Evolutionary conservation across 768 basidiomycete species (phyloP), one percentile per base, ranked within the genome.

Genomic region (Termitomyces sp.): DNA sequence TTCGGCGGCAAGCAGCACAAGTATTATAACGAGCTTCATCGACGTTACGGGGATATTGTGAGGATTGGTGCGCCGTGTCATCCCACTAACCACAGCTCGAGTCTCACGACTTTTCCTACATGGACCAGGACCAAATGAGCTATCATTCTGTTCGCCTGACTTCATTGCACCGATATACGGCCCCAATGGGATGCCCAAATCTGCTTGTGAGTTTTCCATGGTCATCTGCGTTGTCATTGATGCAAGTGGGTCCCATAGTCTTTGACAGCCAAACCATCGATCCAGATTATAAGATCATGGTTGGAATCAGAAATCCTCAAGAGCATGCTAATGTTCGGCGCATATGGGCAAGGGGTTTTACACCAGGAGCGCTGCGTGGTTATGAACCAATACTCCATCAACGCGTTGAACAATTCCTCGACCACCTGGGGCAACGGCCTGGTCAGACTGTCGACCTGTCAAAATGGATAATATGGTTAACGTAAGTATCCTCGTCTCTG

Each of bases 41-140:
- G 74, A 16, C 69, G 66, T 34, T 84, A 84, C 54, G 84, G 84
- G 0, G 73, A 79, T n/a, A 67, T 78, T 29, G 79, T 86, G 16
- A 73, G 85, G 51, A 74, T 79, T 42, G 85, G 84, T 82, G 55
- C 29, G 73, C 53, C 8, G 18, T 34, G 8, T 5, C 15, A 33
- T 31, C 15, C 4, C 29, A 18, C 15, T 24, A 20, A 44, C n/a
- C 7, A 26, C 10, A 36, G 5, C 8, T 8, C 15, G 5, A 29
- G 24, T 54, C 29, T 54, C 18, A 54, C 5, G 33, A 33, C 10
- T 37, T 22, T 18, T 16, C 18, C 24, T 18, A 5, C 18, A 2
- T 13, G 15, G 0, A 34, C 18, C 9, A 80, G 78, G 77, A n/a
- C 79, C 78, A 12, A 81, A 80, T 61, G 78, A 79, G 53, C 61